These are phyloP conservation scores for Saccharum hybrid DNA, from an alignment of 202 grass and related monocot genomes.

Conservation along the genomic window DNA sequence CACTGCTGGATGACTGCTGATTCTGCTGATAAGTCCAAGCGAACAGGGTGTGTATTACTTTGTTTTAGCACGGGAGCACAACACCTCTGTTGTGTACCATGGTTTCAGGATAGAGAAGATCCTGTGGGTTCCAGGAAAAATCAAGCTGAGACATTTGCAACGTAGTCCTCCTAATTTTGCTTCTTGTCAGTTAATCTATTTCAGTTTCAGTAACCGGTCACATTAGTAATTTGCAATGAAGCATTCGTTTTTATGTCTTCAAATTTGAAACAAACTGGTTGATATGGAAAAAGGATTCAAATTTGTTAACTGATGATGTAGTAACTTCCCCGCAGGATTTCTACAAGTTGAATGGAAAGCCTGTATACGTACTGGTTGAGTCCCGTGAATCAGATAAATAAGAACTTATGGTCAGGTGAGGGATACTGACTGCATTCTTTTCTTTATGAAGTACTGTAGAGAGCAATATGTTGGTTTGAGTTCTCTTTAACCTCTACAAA, in stretches of 20 bases:
- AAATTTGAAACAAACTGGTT: constrained; percentile 10
- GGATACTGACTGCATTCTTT: background rate
- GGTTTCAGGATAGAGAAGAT: constrained; percentile 19
- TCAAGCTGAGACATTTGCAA: constrained; percentile 1
- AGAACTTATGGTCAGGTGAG: constrained; percentile 44
- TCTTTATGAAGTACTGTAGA: background rate
- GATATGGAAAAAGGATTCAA: background rate
- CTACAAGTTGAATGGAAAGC: constrained; percentile 72
- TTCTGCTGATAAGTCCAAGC: no score
- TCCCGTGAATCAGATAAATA: constrained; percentile 54
- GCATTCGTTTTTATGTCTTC: background rate
- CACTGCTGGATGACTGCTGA: no score
- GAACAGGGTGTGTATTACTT: no score
- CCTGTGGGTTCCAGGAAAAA: constrained; percentile 3
- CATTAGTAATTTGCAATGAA: background rate
- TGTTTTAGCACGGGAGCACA: background rate
- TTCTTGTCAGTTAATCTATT: background rate
- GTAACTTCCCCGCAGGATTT: constrained; percentile 48
- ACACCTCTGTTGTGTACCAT: background rate
- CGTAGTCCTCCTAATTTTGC: background rate
- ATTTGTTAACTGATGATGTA: constrained; percentile 5
- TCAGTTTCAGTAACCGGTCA: background rate
- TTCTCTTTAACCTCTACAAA: background rate
- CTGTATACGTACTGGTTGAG: constrained; percentile 77
- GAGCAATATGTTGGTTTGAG: background rate